These are phyloP conservation scores for Phalaenopsis equestris DNA, from an alignment of 106 monocot species.

Conservation along the genomic window DNA sequence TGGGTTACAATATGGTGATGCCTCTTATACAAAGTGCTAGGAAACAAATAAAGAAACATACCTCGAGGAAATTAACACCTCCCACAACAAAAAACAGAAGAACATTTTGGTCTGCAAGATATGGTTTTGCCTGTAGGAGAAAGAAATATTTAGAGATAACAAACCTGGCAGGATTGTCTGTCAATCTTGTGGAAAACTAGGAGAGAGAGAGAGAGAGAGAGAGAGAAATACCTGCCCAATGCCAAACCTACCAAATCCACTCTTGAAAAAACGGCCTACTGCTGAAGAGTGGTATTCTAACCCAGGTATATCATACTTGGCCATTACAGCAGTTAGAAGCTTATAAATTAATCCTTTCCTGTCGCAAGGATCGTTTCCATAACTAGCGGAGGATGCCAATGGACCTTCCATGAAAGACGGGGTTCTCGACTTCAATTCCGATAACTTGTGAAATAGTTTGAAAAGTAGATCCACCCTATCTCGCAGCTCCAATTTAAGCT, in stretches of 20 bases:
- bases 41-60: constrained; percentile 21
- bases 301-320: constrained; percentile 68
- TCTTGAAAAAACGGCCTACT: constrained; percentile 87
- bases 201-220: background rate
- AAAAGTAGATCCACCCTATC: constrained; percentile 88
- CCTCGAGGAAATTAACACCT: constrained; percentile 81
- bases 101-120: constrained; percentile 64
- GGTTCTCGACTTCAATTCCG: constrained; percentile 60
- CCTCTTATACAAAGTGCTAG: background rate
- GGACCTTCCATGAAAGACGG: constrained; percentile 36
- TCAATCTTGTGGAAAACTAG: background rate
- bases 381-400: constrained; percentile 25
- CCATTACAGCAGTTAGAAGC: constrained; percentile 49
- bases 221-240: constrained; percentile 78
- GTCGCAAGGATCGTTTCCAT: constrained; percentile 31
- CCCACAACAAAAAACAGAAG: constrained; percentile 88
- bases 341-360: constrained; percentile 79
- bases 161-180: background rate
- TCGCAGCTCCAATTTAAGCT: constrained; percentile 85
- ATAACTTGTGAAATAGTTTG: constrained; percentile 72
- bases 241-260: constrained; percentile 98
- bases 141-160: background rate
- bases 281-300: constrained; percentile 88
- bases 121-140: constrained; percentile 76
- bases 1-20: background rate